These are phyloP conservation scores for Delitschia confertaspora DNA, from an alignment of 495 filamentous ascomycete genomes.

Conservation along the genomic window DNA sequence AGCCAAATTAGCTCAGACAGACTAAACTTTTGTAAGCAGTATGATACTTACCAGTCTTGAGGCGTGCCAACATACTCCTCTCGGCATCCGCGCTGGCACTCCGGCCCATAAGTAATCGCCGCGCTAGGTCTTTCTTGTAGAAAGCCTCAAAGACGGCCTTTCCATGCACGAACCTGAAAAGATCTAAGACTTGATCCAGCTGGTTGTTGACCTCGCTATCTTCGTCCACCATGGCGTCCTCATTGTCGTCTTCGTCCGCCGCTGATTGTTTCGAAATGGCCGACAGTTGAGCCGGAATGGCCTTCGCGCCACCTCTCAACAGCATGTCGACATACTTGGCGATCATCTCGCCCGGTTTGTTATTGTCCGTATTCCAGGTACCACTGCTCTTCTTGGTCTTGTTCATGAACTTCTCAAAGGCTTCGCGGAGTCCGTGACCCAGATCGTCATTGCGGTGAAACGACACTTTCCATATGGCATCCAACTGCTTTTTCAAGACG, in stretches of 20 bases:
- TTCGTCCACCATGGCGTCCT: slow-evolving; percentile 58
- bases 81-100: slow-evolving; percentile 93
- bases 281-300: slow-evolving; percentile 52
- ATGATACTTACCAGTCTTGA: slow-evolving; percentile 58
- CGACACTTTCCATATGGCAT: slow-evolving; percentile 59
- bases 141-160: slow-evolving; percentile 98
- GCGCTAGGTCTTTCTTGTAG: slow-evolving; percentile 93
- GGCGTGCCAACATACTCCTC: slow-evolving; percentile 80
- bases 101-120: slow-evolving; percentile 76
- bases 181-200: slow-evolving; percentile 79
- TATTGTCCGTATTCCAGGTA: slow-evolving; percentile 68
- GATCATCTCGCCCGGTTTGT: slow-evolving; percentile 96
- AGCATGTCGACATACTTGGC: slow-evolving; percentile 92
- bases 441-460: slow-evolving; percentile 69
- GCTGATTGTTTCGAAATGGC: slow-evolving; percentile 3
- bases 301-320: slow-evolving; percentile 76
- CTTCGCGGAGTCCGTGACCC: slow-evolving; percentile 65
- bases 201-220: slow-evolving; percentile 83
- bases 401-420: slow-evolving; percentile 88
- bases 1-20: too few relatives aligned
- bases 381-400: slow-evolving; percentile 56
- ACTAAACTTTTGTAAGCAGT: slow-evolving; percentile 5
- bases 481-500: slow-evolving; percentile 70
- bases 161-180: slow-evolving; percentile 94
- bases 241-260: slow-evolving; percentile 45